Evolutionary conservation across 345 rosid species (phyloP).

Genomic region (Populus davidiana): DNA sequence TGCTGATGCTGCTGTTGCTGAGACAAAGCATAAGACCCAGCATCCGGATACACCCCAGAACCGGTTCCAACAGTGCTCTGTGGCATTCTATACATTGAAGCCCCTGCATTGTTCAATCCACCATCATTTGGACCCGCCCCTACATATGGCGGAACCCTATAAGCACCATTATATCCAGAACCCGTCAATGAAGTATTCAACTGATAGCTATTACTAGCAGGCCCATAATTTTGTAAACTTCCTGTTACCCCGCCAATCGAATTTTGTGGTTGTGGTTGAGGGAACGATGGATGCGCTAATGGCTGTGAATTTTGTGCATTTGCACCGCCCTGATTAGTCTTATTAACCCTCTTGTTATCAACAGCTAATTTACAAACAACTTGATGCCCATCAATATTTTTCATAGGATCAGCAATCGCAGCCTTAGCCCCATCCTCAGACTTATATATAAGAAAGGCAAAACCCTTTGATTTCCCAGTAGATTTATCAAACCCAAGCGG

Average conservation of each 20-base stretch:
- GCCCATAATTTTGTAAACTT: not conserved
- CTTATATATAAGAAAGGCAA: constrained; percentile 43
- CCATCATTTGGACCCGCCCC: constrained; percentile 22
- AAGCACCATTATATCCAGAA: constrained; percentile 12
- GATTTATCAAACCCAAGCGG: constrained; percentile 46
- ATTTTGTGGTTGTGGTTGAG: constrained; percentile 10
- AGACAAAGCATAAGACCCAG: constrained; percentile 25
- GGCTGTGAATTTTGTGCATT: not conserved
- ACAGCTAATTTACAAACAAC: constrained; percentile 32
- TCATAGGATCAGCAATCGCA: constrained; percentile 36
- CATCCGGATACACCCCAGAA: constrained; percentile 25
- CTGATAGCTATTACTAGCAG: constrained; percentile 8
- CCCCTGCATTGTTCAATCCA: constrained; percentile 19
- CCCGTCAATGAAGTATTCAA: constrained; percentile 21
- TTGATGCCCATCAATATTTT: constrained; percentile 42
- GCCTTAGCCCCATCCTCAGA: constrained; percentile 40
- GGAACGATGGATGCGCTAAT: not conserved
- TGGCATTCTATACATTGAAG: constrained; percentile 28
- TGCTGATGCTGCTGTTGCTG: constrained; percentile 30
- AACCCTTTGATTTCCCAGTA: constrained; percentile 43
- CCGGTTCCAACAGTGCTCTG: constrained; percentile 17
- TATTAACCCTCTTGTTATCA: constrained; percentile 28
- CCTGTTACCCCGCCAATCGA: constrained; percentile 2
- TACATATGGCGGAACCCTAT: constrained; percentile 25
- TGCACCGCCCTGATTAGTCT: constrained; percentile 3